phyloP scores from a whole-genome alignment of 176 grass and related monocot genomes.

The Elaeis guineensis region DNA sequence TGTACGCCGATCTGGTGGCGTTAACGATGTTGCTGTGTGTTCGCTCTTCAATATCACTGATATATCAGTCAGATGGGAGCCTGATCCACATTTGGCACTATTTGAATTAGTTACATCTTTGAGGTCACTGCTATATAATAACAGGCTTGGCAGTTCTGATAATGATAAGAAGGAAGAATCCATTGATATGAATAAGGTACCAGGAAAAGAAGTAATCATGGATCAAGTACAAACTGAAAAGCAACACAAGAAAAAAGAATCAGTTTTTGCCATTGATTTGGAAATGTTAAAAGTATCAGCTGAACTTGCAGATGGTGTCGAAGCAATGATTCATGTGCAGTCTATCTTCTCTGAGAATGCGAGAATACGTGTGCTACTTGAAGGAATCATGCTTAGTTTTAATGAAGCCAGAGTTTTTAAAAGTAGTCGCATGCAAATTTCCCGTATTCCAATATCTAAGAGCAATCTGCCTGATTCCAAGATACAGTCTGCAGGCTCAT shows the following conservation, averaged over 20 bases:
- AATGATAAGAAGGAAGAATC: slow-evolving; percentile 59
- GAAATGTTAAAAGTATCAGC: slow-evolving; percentile 83
- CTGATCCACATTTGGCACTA: slow-evolving; percentile 77
- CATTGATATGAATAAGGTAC: slow-evolving; percentile 28
- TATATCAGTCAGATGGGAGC: slow-evolving; percentile 63
- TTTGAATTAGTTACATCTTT: slow-evolving; percentile 58
- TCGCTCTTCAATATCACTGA: slow-evolving; percentile 80
- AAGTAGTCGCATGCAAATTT: slow-evolving; percentile 75
- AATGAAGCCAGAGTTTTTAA: slow-evolving; percentile 60
- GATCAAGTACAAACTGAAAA: slow-evolving; percentile 50
- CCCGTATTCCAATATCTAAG: slow-evolving; percentile 69
- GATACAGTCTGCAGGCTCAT: slow-evolving; percentile 46
- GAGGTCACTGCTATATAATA: slow-evolving; percentile 59
- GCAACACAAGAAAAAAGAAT: slow-evolving; percentile 59
- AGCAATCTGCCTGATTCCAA: slow-evolving; percentile 55
- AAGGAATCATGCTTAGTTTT: slow-evolving; percentile 59
- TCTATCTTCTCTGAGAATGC: slow-evolving; percentile 98
- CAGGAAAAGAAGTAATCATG: slow-evolving; percentile 33
- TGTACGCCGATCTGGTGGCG: slow-evolving; percentile 67
- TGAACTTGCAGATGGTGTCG: slow-evolving; percentile 88
- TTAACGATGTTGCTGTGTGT: slow-evolving; percentile 58
- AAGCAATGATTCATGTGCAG: slow-evolving; percentile 63
- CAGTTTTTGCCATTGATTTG: slow-evolving; percentile 80
- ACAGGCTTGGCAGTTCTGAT: slow-evolving; percentile 51
- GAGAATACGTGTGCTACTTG: slow-evolving; percentile 88